Percentiles rank a stretch among this genome's conserved stretches.
These are phyloP conservation scores for Gyromitra esculenta DNA, from an alignment of 2,329 filamentous ascomycete species.

Conservation along the genomic window DNA sequence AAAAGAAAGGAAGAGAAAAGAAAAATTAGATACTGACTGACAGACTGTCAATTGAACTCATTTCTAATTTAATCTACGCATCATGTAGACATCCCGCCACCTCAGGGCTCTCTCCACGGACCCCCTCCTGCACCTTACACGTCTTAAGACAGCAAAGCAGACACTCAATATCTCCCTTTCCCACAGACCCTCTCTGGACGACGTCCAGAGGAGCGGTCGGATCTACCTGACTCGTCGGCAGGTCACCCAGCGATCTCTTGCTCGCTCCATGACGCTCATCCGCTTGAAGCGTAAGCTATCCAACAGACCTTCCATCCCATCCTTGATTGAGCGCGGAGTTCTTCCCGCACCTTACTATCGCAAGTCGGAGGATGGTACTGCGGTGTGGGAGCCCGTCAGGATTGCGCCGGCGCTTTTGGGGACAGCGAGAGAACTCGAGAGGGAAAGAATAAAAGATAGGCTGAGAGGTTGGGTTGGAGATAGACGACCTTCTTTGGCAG, in stretches of 20 bases:
- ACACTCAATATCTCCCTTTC: constrained; percentile 68
- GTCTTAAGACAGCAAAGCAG: constrained; percentile 68
- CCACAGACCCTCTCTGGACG: constrained; percentile 68
- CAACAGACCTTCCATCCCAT: constrained; percentile 69
- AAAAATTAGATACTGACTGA: constrained; percentile 27
- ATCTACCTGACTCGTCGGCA: constrained; percentile 76
- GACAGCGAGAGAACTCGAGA: constrained; percentile 71
- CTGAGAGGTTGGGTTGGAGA: constrained; percentile 71
- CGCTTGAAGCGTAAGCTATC: constrained; percentile 71
- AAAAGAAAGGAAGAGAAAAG: constrained; percentile 18
- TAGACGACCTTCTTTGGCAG: constrained; percentile 53
- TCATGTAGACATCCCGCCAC: constrained; percentile 68
- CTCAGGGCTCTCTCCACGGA: constrained; percentile 71
- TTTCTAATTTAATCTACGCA: constrained; percentile 36
- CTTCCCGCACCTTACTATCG: constrained; percentile 63
- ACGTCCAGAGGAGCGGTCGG: constrained; percentile 70
- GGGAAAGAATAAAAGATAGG: constrained; percentile 73
- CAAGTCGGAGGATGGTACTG: constrained; percentile 56
- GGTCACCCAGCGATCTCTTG: constrained; percentile 71
- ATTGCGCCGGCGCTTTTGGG: constrained; percentile 71
- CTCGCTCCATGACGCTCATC: constrained; percentile 72
- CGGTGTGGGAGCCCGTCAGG: constrained; percentile 26
- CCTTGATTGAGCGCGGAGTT: constrained; percentile 71
- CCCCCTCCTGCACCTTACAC: constrained; percentile 72
- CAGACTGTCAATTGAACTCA: constrained; percentile 37